Percentiles rank a stretch among this genome's conserved stretches.
These are phyloP conservation scores for Kewa caespitosa DNA, from an alignment of 179 eudicot species.

Conservation along the genomic window DNA sequence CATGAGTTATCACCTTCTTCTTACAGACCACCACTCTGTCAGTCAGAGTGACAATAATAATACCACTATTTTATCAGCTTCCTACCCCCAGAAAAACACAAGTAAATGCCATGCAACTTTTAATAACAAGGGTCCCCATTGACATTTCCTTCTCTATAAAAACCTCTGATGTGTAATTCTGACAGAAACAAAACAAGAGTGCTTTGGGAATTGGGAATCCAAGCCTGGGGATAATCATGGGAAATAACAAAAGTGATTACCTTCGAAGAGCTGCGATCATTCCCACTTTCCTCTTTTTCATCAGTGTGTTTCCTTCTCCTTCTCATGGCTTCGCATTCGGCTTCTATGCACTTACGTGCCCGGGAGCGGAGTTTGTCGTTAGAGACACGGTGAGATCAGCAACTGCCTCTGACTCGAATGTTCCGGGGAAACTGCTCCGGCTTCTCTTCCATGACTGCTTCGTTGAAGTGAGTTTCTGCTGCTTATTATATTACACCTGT, in stretches of 20 bases:
- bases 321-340: conserved; percentile 36
- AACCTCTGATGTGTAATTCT: conserved; percentile 1
- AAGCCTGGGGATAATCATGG: conserved; percentile 27
- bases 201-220: conserved; percentile 20
- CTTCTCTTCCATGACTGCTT: conserved; percentile 84
- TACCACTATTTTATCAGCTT: conserved; percentile 20
- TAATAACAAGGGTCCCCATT: conserved; percentile 12
- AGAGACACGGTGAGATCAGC: conserved; percentile 44
- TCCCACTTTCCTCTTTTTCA: conserved; percentile 5
- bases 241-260: conserved; percentile 18
- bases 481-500: not conserved
- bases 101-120: conserved; percentile 43
- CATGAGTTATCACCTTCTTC: not conserved
- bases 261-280: conserved; percentile 14
- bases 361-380: conserved; percentile 54
- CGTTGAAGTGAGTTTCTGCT: conserved; percentile 52
- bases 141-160: conserved; percentile 17
- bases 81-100: conserved; percentile 13
- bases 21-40: not conserved
- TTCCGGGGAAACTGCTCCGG: conserved; percentile 56
- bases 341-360: conserved; percentile 56
- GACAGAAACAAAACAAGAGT: conserved; percentile 6
- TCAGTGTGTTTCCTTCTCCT: conserved; percentile 6
- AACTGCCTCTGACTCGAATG: conserved; percentile 43
- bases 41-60: conserved; percentile 23